Base-by-base conservation (phyloP, 140 eudicot species). In the Oenanthe javanica region DNA sequence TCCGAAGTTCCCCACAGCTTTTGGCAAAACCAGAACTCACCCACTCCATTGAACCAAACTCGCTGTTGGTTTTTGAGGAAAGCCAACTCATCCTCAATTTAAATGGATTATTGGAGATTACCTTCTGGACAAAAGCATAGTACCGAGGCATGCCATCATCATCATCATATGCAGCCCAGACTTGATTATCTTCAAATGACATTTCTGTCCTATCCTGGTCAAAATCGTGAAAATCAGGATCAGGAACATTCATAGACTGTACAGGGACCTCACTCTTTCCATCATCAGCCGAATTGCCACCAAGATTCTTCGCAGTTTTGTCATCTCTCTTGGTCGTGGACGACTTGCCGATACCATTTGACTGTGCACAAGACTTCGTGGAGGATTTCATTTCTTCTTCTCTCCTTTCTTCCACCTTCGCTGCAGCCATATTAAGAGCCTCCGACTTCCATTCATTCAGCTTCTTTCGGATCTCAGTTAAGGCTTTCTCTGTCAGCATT, bases 91-190 rank as follows among this genome's bases (percentile, higher is more conserved):
- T 45, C 81, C 80, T 89, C 89, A 93, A 72, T 88, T 87, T 93
- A 70, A 95, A 88, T 5, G 99, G 99, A 12, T 86, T 77, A 79
- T 85, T 61, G 9, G 97, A 90, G 40, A 90, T 12, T 10, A 95
- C 96, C 82, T 89, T 89, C 71, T 88, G 92, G 47, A 95, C 77
- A 40, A 91, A 12, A 0, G 97, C 99, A 80, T 95, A 95, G 86
- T 85, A 91, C n/a, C 97, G 96, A 0, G 99, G 99, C 99, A 95
- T 92, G 72, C 98, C 99, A 78, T 92, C 99, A 82, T 89, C 90
- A 71, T 88, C 90, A 54, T 95, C 99, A 72, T 95, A 95, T 67
- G 90, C 91, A 66, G 98, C 85, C 99, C 99, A 95, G 42, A 95
- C 92, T 82, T 95, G 96, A 47, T 91, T 92, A 31, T 92, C 97